Evolutionary conservation across 345 rosid species (phyloP).

Genomic region (Aquilaria malaccensis): DNA sequence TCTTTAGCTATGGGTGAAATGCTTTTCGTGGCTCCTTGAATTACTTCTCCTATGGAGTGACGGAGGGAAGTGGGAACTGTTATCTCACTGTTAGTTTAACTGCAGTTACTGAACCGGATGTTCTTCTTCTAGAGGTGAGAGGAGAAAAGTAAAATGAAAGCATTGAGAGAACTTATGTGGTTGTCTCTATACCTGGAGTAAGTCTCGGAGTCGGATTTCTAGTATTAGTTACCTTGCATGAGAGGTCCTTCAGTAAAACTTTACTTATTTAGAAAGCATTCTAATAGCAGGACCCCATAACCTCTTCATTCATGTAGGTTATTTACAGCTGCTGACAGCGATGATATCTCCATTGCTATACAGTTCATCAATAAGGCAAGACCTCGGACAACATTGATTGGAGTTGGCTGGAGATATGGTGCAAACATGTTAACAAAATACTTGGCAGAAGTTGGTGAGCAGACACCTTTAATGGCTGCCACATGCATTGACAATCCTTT

Average conservation of each 20-base stretch:
- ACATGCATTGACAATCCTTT: conserved; percentile 89
- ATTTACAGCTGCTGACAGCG: conserved; percentile 97
- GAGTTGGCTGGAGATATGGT: conserved; percentile 86
- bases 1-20: background rate
- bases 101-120: no score
- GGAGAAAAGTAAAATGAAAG: no score
- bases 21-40: background rate
- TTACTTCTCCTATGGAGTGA: background rate
- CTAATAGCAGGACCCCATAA: conserved; percentile 30
- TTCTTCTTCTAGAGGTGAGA: no score
- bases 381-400: conserved; percentile 87
- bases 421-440: conserved; percentile 90
- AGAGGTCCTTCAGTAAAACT: no score
- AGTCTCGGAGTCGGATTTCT: no score
- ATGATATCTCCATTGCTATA: conserved; percentile 76
- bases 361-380: conserved; percentile 68
- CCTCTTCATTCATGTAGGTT: conserved; percentile 59
- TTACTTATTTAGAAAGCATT: conserved; percentile 3
- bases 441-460: conserved; percentile 81
- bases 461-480: conserved; percentile 81
- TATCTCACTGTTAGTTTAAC: no score
- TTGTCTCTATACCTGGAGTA: no score
- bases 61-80: no score
- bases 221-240: no score
- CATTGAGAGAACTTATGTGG: no score